Evolutionary conservation across 2,329 filamentous ascomycete species (phyloP).

Genomic region (Pyrenochaeta sp.): DNA sequence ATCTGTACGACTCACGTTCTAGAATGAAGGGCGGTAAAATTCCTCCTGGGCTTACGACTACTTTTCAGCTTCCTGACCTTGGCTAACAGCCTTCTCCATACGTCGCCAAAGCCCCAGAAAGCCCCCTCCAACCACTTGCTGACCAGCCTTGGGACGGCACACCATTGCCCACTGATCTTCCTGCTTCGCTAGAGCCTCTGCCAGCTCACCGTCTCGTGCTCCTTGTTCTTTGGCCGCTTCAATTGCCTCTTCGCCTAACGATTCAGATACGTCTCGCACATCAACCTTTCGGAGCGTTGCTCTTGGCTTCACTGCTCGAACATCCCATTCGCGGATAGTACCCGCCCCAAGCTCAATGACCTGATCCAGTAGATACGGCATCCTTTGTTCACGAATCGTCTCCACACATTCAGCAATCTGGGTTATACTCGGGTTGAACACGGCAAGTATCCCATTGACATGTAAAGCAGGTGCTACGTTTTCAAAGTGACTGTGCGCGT

Average conservation of each 20-base stretch:
- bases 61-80: background rate
- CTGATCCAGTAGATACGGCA: conserved; percentile 67
- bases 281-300: conserved; percentile 37
- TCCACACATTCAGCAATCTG: conserved; percentile 74
- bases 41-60: no score
- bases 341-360: conserved; percentile 66
- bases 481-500: conserved; percentile 62
- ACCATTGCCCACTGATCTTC: conserved; percentile 48
- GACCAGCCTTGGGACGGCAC: conserved; percentile 48
- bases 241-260: conserved; percentile 12
- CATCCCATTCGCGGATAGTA: conserved; percentile 71
- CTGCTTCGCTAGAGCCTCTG: conserved; percentile 29
- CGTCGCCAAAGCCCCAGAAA: conserved; percentile 49
- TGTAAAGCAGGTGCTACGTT: conserved; percentile 67
- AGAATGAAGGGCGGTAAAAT: no score
- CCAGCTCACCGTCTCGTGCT: conserved; percentile 39
- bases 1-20: no score
- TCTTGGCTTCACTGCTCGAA: conserved; percentile 60
- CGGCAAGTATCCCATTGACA: conserved; percentile 69
- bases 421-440: conserved; percentile 81
- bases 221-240: conserved; percentile 31
- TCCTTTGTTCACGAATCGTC: conserved; percentile 60
- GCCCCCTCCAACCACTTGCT: conserved; percentile 47
- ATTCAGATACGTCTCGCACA: conserved; percentile 15
- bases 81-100: conserved; percentile 30